Conservation (phyloP, 2,329 filamentous ascomycete genomes). For the Diaporthe longicolla region DNA sequence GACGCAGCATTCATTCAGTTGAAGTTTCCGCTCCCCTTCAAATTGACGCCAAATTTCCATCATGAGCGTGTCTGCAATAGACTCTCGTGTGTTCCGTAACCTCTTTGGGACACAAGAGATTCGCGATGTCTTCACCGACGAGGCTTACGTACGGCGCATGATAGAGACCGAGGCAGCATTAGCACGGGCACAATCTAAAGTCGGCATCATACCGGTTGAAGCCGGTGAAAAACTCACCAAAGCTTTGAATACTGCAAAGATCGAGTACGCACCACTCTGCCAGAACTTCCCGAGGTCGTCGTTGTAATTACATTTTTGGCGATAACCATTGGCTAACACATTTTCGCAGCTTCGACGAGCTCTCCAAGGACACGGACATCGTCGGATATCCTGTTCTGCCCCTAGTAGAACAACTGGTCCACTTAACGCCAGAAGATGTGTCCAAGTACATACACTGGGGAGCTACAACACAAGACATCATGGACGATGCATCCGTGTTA, state of each 20-base stretch:
- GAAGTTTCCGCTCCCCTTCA: too few relatives aligned
- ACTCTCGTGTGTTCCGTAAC: constrained; percentile 65
- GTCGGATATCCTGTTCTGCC: constrained; percentile 69
- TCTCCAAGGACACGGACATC: constrained; percentile 66
- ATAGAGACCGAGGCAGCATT: constrained; percentile 67
- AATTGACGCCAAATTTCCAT: not conserved
- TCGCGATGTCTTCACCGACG: constrained; percentile 64
- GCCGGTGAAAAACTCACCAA: constrained; percentile 46
- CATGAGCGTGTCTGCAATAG: constrained; percentile 54
- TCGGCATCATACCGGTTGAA: constrained; percentile 60
- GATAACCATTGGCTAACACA: not conserved
- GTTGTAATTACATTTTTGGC: too few relatives aligned
- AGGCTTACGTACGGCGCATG: constrained; percentile 62
- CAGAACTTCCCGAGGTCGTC: too few relatives aligned
- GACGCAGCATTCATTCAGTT: not conserved
- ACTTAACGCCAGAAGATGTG: constrained; percentile 48
- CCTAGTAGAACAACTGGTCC: constrained; percentile 61
- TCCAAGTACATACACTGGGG: constrained; percentile 67
- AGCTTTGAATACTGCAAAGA: constrained; percentile 1
- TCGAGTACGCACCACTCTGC: not conserved
- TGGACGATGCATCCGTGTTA: constrained; percentile 67
- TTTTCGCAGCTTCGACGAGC: constrained; percentile 46
- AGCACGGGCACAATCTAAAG: constrained; percentile 63
- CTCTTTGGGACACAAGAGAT: constrained; percentile 67
- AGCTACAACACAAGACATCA: constrained; percentile 72